Evolutionary conservation across 2,329 filamentous ascomycete genomes (phyloP).

Genomic region (Phymatotrichopsis omnivora): DNA sequence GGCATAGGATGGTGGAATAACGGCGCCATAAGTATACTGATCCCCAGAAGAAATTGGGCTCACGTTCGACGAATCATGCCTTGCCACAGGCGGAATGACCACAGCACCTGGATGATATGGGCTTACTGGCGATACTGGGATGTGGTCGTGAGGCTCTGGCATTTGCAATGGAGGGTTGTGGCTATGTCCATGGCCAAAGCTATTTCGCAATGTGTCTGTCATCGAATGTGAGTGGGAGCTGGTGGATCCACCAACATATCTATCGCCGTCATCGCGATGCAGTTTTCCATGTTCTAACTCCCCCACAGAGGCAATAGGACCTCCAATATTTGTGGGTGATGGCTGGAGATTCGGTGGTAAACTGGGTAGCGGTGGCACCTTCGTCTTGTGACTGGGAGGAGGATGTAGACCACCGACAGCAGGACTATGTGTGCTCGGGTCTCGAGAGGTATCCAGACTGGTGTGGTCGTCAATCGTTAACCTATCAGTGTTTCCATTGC

Average conservation of each 20-base stretch:
- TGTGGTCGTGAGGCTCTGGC: conserved; percentile 14
- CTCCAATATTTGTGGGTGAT: not conserved
- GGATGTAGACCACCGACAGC: conserved; percentile 23
- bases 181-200: conserved; percentile 13
- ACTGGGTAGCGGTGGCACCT: conserved; percentile 22
- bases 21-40: conserved; percentile 8
- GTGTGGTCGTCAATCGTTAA: conserved; percentile 19
- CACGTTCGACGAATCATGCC: conserved; percentile 15
- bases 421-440: conserved; percentile 23
- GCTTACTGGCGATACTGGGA: conserved; percentile 7
- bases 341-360: conserved; percentile 15
- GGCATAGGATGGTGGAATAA: conserved; percentile 10
- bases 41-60: conserved; percentile 16
- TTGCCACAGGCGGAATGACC: not conserved
- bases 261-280: conserved; percentile 19
- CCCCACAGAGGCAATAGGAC: conserved; percentile 6
- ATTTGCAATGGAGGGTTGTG: conserved; percentile 13
- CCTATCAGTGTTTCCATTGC: conserved; percentile 18
- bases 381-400: conserved; percentile 17
- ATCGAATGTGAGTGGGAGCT: no score
- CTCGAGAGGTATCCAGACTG: conserved; percentile 25
- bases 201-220: conserved; percentile 21
- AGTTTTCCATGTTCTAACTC: conserved; percentile 4
- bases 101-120: no score
- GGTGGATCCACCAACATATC: conserved; percentile 11